Conservation (phyloP, 305 asterid species). For the Solanum hybrid region DNA sequence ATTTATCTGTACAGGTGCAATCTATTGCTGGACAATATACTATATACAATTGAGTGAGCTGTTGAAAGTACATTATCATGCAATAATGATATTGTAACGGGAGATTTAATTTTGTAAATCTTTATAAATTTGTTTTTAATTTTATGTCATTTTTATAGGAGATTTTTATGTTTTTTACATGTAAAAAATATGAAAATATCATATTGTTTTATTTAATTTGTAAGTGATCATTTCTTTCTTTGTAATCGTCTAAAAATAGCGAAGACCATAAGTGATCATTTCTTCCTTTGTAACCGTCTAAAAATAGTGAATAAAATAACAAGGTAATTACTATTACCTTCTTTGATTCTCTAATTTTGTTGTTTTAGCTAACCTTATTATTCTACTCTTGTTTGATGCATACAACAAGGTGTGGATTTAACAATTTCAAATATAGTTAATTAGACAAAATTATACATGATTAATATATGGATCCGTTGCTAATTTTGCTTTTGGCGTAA, state of each 20-base stretch:
- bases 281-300: no score
- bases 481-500: neutral
- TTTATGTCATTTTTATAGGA: neutral
- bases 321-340: neutral
- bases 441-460: neutral
- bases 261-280: neutral
- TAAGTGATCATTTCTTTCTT: neutral
- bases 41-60: neutral
- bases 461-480: neutral
- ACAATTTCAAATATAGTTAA: neutral
- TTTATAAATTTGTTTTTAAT: neutral
- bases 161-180: neutral
- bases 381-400: neutral
- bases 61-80: neutral
- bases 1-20: neutral
- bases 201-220: neutral
- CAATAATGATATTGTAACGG: neutral
- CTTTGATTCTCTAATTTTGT: neutral
- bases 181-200: neutral
- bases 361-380: neutral
- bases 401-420: neutral
- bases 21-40: neutral
- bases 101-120: neutral
- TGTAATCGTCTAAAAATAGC: neutral
- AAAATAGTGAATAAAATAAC: neutral